These are phyloP conservation scores for Tricladium varicosporioides DNA, from an alignment of 2,329 filamentous ascomycete species.

Conservation along the genomic window DNA sequence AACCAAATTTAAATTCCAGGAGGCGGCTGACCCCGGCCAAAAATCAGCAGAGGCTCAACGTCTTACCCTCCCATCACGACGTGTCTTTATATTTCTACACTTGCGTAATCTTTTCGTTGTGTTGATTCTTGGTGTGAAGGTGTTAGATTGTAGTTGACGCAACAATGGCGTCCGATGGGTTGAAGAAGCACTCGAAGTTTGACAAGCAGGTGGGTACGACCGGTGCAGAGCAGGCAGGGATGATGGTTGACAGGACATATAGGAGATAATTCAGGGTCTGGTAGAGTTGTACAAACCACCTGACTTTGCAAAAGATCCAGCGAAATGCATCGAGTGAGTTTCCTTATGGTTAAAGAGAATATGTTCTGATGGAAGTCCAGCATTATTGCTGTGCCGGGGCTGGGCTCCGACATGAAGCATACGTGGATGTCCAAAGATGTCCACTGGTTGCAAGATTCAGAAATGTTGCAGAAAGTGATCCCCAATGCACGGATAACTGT, in stretches of 20 bases:
- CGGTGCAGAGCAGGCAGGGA: background rate
- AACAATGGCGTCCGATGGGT: background rate
- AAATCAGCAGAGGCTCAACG: no score
- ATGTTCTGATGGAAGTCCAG: background rate
- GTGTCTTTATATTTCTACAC: no score
- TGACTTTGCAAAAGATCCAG: background rate
- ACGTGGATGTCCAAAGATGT: background rate
- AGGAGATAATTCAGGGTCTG: slow-evolving; percentile 2
- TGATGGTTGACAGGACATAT: background rate
- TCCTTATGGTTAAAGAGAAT: no score
- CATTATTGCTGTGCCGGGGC: slow-evolving; percentile 5
- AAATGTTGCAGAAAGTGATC: slow-evolving; percentile 1
- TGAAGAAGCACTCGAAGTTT: slow-evolving; percentile 5
- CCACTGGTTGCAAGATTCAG: slow-evolving; percentile 2
- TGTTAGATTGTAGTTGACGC: background rate
- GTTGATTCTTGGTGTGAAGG: no score
- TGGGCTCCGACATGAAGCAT: slow-evolving; percentile 1
- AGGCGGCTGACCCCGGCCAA: no score
- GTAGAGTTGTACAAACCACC: background rate
- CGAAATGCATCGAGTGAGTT: slow-evolving; percentile 3
- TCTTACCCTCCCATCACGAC: no score
- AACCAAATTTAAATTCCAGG: no score
- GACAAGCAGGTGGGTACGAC: slow-evolving; percentile 1
- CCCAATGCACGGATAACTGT: slow-evolving; percentile 6
- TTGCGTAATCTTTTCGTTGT: no score